Evolutionary conservation across 1,139 yeast genomes (phyloP).

Genomic region (Scheffersomyces titani): DNA sequence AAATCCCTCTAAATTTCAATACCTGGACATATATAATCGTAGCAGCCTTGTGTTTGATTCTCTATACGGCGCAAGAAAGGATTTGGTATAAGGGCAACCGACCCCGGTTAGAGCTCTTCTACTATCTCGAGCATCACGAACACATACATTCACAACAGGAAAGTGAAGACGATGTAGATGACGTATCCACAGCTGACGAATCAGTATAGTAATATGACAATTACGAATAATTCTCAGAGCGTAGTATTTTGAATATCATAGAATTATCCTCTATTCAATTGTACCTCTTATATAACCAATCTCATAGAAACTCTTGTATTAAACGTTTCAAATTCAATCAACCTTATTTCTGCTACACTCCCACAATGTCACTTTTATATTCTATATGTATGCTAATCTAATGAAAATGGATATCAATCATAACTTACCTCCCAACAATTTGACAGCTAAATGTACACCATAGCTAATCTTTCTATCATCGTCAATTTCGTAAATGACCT

Average conservation of each 20-base stretch:
- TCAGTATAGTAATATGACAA: neutral
- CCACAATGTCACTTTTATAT: neutral
- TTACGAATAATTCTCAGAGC: neutral
- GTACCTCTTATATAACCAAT: too few species aligned
- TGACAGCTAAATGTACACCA: slow-evolving; percentile 66
- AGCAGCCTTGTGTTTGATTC: neutral
- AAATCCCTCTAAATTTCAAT: slow-evolving; percentile 25
- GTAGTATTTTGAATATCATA: neutral
- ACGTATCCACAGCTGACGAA: neutral
- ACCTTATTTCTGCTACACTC: neutral
- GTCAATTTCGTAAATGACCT: slow-evolving; percentile 37
- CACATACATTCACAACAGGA: neutral
- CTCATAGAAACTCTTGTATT: neutral
- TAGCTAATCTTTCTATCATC: slow-evolving; percentile 59
- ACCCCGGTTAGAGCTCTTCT: slow-evolving; percentile 1
- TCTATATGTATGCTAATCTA: neutral
- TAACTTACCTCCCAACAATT: slow-evolving; percentile 63
- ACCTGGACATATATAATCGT: slow-evolving; percentile 18
- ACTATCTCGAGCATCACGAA: neutral
- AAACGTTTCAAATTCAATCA: neutral
- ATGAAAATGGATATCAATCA: slow-evolving; percentile 21
- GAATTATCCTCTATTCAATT: too few species aligned
- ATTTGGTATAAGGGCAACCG: slow-evolving; percentile 2
- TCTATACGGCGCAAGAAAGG: slow-evolving; percentile 1
- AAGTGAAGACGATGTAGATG: neutral